phyloP scores from a whole-genome alignment of 2,329 filamentous ascomycete genomes.

The Fusarium setosum region DNA sequence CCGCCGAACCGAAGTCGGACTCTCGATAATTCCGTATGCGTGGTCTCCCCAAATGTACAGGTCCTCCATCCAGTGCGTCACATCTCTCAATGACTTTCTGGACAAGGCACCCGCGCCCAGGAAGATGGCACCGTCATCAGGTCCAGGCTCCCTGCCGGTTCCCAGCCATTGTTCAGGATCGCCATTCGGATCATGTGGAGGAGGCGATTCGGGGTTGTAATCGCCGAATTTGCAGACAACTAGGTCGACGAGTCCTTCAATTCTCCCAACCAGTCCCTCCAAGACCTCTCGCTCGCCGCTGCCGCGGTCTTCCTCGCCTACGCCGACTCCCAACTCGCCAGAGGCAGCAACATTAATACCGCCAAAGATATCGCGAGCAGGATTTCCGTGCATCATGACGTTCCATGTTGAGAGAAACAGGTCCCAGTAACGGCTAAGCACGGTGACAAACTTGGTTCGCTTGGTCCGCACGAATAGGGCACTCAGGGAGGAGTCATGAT shows the following conservation, averaged over 20 bases:
- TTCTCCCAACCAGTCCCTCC: slow-evolving; percentile 83
- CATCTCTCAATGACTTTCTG: slow-evolving; percentile 74
- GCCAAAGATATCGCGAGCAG: slow-evolving; percentile 80
- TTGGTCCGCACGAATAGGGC: slow-evolving; percentile 73
- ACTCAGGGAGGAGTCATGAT: slow-evolving; percentile 82
- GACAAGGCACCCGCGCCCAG: slow-evolving; percentile 82
- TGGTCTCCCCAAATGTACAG: slow-evolving; percentile 86
- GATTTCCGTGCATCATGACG: slow-evolving; percentile 90
- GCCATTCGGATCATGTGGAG: slow-evolving; percentile 37
- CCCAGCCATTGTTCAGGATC: slow-evolving; percentile 74
- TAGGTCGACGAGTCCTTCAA: slow-evolving; percentile 87
- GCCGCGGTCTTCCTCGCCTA: slow-evolving; percentile 94
- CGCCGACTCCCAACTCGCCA: slow-evolving; percentile 91
- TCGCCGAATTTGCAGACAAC: slow-evolving; percentile 86
- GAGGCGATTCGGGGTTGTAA: slow-evolving; percentile 44
- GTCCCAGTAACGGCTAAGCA: slow-evolving; percentile 86
- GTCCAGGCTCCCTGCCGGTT: slow-evolving; percentile 71
- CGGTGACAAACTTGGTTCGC: slow-evolving; percentile 75
- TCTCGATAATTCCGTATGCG: slow-evolving; percentile 87
- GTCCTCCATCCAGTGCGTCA: slow-evolving; percentile 90
- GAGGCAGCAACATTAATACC: slow-evolving; percentile 90
- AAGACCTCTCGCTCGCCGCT: slow-evolving; percentile 94
- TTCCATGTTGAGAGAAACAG: slow-evolving; percentile 80
- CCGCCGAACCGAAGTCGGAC: slow-evolving; percentile 74
- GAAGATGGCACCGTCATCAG: slow-evolving; percentile 88